A percentile compares a stretch with the other conserved stretches of the same genome.
Evolutionary conservation across 1,284 basidiomycete species (phyloP).

Genomic region (Apiotrichum mycotoxinovorans): DNA sequence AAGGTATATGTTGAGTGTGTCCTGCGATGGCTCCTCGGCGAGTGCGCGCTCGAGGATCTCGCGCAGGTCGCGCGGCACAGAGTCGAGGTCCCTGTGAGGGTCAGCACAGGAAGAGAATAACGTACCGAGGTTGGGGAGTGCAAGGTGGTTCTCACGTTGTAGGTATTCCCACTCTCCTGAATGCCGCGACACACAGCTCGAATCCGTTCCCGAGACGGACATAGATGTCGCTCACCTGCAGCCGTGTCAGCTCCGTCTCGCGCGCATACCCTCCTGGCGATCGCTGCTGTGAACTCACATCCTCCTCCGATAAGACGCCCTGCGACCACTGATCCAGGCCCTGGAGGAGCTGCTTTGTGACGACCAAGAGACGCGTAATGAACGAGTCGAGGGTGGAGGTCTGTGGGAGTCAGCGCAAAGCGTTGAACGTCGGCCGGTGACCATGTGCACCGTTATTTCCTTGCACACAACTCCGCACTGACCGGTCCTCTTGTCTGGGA

Average conservation of each 20-base stretch:
- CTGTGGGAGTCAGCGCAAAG: constrained; percentile 11
- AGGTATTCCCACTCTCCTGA: constrained; percentile 77
- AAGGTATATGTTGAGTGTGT: constrained; percentile 83
- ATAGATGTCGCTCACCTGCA: constrained; percentile 89
- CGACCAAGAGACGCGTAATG: constrained; percentile 87
- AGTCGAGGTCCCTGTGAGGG: constrained; percentile 69
- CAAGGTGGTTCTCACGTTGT: constrained; percentile 66
- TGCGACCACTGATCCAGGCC: constrained; percentile 85
- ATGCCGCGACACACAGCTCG: constrained; percentile 86
- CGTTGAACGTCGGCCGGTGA: neutral
- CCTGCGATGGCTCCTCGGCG: constrained; percentile 79
- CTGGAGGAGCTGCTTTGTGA: constrained; percentile 91
- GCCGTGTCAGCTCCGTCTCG: neutral
- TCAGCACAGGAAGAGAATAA: constrained; percentile 2
- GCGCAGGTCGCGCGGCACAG: constrained; percentile 85
- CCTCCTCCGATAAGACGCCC: constrained; percentile 66
- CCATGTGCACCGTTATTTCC: neutral
- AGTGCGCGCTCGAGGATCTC: constrained; percentile 83
- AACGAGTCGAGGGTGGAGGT: constrained; percentile 63
- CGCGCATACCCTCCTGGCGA: neutral
- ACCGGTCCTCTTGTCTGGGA: constrained; percentile 4
- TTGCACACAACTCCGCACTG: neutral
- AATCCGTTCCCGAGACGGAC: constrained; percentile 96
- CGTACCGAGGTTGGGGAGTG: no score
- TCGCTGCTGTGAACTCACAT: constrained; percentile 29